Conservation (phyloP, 257 asterid species). For the Thymus quinquecostatus region DNA sequence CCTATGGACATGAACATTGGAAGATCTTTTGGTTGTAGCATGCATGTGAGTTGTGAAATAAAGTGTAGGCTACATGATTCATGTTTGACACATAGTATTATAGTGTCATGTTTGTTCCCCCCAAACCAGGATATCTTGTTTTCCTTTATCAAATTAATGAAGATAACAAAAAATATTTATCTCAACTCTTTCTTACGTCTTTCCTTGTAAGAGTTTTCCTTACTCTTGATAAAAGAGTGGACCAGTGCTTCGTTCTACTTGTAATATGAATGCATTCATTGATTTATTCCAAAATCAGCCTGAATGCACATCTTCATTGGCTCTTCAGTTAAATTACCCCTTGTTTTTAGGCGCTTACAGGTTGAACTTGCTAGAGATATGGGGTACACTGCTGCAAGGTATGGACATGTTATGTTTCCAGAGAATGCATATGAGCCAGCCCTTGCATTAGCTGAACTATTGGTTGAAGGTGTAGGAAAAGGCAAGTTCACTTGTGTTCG, state of each 20-base stretch:
- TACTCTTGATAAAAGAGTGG: neutral
- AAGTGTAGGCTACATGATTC: too few relatives aligned
- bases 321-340: constrained; percentile 53
- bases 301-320: constrained; percentile 23
- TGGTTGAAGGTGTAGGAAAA: constrained; percentile 95
- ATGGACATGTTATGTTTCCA: constrained; percentile 99
- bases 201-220: neutral
- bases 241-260: constrained; percentile 11
- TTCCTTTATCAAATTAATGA: neutral
- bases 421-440: constrained; percentile 99
- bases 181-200: neutral
- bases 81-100: too few relatives aligned
- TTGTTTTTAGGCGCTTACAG: constrained; percentile 83
- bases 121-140: neutral
- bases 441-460: constrained; percentile 78
- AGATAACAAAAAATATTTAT: neutral
- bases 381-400: constrained; percentile 95
- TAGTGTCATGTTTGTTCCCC: neutral
- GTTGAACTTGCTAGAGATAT: constrained; percentile 95
- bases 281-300: constrained; percentile 20
- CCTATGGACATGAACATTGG: constrained; percentile 1
- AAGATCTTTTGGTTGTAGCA: constrained; percentile 8
- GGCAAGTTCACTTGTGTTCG: constrained; percentile 44
- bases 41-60: too few relatives aligned
- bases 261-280: neutral